Conservation (phyloP, 2,329 filamentous ascomycete genomes). For the Cordyceps sp. region DNA sequence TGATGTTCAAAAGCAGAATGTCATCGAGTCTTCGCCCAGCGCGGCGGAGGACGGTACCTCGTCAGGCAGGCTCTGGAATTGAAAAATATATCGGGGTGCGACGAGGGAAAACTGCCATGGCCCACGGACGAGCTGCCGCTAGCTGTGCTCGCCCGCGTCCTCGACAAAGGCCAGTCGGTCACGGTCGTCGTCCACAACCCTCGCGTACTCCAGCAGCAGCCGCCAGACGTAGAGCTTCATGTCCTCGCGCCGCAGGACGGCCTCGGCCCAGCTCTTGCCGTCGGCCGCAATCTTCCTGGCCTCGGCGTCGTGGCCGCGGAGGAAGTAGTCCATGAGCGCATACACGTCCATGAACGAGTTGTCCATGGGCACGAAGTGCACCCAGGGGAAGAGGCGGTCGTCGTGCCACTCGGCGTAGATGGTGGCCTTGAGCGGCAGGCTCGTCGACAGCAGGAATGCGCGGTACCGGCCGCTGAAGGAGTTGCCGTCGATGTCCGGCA, state of each 20-base stretch:
- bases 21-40: too few relatives aligned
- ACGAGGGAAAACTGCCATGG: too few relatives aligned
- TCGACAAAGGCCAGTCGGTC: slow-evolving; percentile 25
- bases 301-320: slow-evolving; percentile 32
- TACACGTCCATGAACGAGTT: slow-evolving; percentile 53
- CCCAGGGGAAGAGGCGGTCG: slow-evolving; percentile 49
- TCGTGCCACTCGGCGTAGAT: slow-evolving; percentile 66
- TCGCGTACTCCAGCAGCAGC: slow-evolving; percentile 39
- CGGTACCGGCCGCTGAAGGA: slow-evolving; percentile 46
- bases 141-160: too few relatives aligned
- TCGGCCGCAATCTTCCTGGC: slow-evolving; percentile 41
- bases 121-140: too few relatives aligned
- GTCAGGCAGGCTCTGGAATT: too few relatives aligned
- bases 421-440: slow-evolving; percentile 53
- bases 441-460: slow-evolving; percentile 45
- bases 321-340: slow-evolving; percentile 47
- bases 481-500: slow-evolving; percentile 58
- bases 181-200: slow-evolving; percentile 28
- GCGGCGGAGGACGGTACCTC: too few relatives aligned
- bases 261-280: slow-evolving; percentile 44
- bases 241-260: slow-evolving; percentile 44
- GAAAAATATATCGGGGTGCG: too few relatives aligned
- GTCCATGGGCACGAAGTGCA: slow-evolving; percentile 57
- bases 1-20: too few relatives aligned
- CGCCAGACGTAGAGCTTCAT: slow-evolving; percentile 51